These are phyloP conservation scores for Populus hybrid DNA, from an alignment of 441 rosid genomes.

Conservation along the genomic window DNA sequence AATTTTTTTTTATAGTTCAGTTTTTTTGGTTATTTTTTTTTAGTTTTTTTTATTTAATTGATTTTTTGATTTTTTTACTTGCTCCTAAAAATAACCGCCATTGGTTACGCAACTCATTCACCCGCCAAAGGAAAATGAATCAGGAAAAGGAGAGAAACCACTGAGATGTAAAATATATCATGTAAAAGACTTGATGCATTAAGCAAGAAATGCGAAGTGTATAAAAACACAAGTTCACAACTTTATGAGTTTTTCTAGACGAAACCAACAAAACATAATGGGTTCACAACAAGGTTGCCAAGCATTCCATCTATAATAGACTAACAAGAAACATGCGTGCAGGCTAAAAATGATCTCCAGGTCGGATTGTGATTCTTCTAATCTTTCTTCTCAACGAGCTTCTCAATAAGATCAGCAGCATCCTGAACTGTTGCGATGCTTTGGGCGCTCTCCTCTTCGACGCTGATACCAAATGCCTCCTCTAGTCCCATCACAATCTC, in stretches of 20 bases:
- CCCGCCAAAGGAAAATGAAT: not conserved
- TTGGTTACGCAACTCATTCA: not conserved
- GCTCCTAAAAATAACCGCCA: not conserved
- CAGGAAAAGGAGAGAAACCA: not conserved
- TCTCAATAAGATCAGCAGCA: slow-evolving; percentile 74
- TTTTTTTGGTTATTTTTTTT: no score
- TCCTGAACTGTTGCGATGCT: slow-evolving; percentile 63
- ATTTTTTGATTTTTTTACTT: no score
- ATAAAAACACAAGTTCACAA: not conserved
- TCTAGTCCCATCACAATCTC: slow-evolving; percentile 90
- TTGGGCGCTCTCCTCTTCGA: slow-evolving; percentile 74
- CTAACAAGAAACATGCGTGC: slow-evolving; percentile 1
- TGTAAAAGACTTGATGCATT: not conserved
- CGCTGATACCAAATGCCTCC: slow-evolving; percentile 63
- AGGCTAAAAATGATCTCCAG: not conserved
- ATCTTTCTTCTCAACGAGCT: slow-evolving; percentile 41
- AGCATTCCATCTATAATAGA: slow-evolving; percentile 14
- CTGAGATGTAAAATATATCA: not conserved
- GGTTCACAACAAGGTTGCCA: slow-evolving; percentile 17
- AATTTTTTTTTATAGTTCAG: no score
- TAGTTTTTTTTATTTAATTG: no score
- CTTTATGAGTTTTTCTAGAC: not conserved
- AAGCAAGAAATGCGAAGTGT: not conserved
- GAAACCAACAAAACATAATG: slow-evolving; percentile 11
- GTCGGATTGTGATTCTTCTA: slow-evolving; percentile 2